phyloP scores from a whole-genome alignment of 441 rosid species.

The Euphorbia corollata region DNA sequence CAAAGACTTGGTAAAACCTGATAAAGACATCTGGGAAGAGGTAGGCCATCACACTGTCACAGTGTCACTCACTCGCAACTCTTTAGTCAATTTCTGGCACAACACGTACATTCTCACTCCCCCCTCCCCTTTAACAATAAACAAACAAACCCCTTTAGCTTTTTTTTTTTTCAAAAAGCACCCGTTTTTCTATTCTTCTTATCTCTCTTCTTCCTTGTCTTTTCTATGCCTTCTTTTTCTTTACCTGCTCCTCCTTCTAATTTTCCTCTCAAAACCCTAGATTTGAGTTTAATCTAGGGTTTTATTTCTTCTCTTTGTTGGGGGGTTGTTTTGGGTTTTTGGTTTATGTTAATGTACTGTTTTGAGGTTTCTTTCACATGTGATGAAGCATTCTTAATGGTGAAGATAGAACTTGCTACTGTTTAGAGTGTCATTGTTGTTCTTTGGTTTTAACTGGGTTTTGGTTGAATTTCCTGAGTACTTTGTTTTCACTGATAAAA shows the following conservation, averaged over 20 bases:
- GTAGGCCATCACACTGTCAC: slow-evolving; percentile 27
- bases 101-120: slow-evolving; percentile 5
- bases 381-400: slow-evolving; percentile 19
- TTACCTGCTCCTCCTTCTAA: slow-evolving; percentile 27
- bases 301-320: slow-evolving; percentile 16
- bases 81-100: slow-evolving; percentile 8
- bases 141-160: slow-evolving; percentile 18
- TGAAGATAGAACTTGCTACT: slow-evolving; percentile 16
- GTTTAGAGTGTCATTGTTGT: slow-evolving; percentile 17
- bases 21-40: slow-evolving; percentile 20
- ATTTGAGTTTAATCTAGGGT: slow-evolving; percentile 48
- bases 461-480: slow-evolving; percentile 16
- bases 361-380: slow-evolving; percentile 13
- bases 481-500: slow-evolving; percentile 18
- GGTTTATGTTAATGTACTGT: slow-evolving; percentile 8
- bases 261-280: slow-evolving; percentile 49
- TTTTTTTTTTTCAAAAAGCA: slow-evolving; percentile 36
- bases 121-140: slow-evolving; percentile 14
- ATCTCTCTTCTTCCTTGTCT: slow-evolving; percentile 21
- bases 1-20: slow-evolving; percentile 21
- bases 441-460: slow-evolving; percentile 20
- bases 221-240: slow-evolving; percentile 20
- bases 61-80: slow-evolving; percentile 16
- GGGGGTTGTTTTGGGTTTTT: slow-evolving; percentile 9
- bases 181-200: slow-evolving; percentile 15